Evolutionary conservation across 2,329 filamentous ascomycete species (phyloP), one percentile per base, ranked within the genome.

Genomic region (Plenodomus biglobosus): DNA sequence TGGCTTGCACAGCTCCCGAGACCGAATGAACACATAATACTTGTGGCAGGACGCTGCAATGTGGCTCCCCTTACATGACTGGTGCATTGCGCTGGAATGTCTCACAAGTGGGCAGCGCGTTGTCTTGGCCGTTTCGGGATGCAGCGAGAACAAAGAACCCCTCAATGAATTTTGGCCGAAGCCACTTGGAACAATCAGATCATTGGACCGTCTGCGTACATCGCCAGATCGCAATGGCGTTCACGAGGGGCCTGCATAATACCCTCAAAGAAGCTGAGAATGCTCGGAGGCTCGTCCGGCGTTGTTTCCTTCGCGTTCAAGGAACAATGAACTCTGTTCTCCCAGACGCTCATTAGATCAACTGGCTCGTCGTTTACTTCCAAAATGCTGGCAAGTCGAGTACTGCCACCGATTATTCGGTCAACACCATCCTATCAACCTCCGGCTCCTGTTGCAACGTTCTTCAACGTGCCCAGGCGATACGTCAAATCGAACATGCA

Each of bases 181-280:
- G 65, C 55, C 62, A 65, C 61, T 62, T 65, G 55, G 60, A 56
- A 71, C 68, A 71, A 66, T 65, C 44, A 62, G 62, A 62, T 67
- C 65, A 60, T 60, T 60, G 61, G 60, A 60, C 61, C 55, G 40
- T 50, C 55, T 53, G 48, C 48, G 50, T 45, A 44, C 40, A 35
- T 48, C 43, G 58, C 62, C 53, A 65, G 67, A 61, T 59, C 55
- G 55, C 51, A 46, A 50, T 50, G 41, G 45, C 32, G 22, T 50
- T 37, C 52, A 45, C 34, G 53, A 48, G 45, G 48, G 41, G 52
- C 50, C 48, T 53, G 53, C 61, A 69, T 66, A 63, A 65, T 64
- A 63, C 46, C 49, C 56, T 68, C 64, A 70, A 71, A 70, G 67
- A 59, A 62, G 38, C 50, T 51, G 49, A 52, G 48, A 49, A 56